Evolutionary conservation across 805 yeast genomes (phyloP), one percentile per base, ranked within the genome.

Genomic region (Sugiyamaella lignohabitans): DNA sequence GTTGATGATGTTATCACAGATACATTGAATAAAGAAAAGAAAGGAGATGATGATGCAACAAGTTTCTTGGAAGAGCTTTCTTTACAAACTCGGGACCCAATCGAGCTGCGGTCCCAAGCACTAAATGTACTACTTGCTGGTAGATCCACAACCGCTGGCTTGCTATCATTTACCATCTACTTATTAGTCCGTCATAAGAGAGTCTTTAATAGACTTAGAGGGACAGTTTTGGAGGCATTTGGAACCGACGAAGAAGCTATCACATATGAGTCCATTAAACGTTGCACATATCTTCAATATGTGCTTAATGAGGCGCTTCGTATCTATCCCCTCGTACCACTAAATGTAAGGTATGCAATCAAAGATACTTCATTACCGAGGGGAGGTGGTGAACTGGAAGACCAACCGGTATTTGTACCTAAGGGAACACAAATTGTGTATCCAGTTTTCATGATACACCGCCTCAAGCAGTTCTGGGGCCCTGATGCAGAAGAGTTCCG

Each of bases 101-200:
- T 51, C 44, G 65, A 68, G 17, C 69, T 75, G 48, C 66, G 79
- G 43, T 77, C 73, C 57, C 79, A 76, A 60, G 65, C 73, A 37
- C 63, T 75, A 59, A 75, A 72, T 56, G 69, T 76, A 45, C 63
- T 75, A 50, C 58, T 74, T 20, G 80, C 80, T 19, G 80, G 79
- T 36, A 67, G 80, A 53, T 79, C 75, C 55, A 75, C 80, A 37
- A 75, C 80, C 11, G 79, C 80, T 5, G 70, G 73, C 3, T 62
- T 73, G 35, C 66, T 75, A 48, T 67, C 76, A 11, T 73, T 68
- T 57, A 57, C 69, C 19, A 62, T 74, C 43, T 72, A 60, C 52
- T 74, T 73, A 55, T 65, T 75, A 44, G 70, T 75, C n/a, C 64
- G 73, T 45, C 59, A 73, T 55, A 59, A 59, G 35, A 49, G 53